Conservation (phyloP, 1,139 yeast species). For the Pneumocystis sp. region DNA sequence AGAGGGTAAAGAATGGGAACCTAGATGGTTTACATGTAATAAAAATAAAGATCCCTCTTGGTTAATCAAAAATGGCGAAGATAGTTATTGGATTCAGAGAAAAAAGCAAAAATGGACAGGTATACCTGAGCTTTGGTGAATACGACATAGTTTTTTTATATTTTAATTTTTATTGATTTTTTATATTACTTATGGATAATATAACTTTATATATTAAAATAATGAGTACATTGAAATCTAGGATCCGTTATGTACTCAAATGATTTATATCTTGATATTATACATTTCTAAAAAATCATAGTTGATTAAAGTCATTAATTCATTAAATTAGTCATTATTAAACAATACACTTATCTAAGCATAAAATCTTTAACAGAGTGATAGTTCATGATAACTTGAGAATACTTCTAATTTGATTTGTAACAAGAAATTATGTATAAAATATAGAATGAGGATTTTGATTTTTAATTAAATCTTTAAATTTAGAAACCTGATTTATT, state of each 20-base stretch:
- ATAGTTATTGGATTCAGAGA: constrained; percentile 13
- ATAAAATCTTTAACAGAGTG: neutral
- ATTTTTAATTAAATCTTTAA: constrained; percentile 62
- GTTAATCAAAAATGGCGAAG: constrained; percentile 9
- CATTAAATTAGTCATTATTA: neutral
- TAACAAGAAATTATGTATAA: neutral
- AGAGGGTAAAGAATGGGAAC: constrained; percentile 33
- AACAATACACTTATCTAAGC: neutral
- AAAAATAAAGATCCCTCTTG: constrained; percentile 15
- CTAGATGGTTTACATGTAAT: constrained; percentile 47
- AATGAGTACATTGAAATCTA: neutral
- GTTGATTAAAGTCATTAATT: neutral
- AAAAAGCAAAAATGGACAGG: neutral
- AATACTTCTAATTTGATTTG: neutral
- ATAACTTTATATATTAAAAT: neutral
- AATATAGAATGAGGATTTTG: constrained; percentile 16
- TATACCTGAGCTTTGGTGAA: neutral
- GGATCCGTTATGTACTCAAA: neutral
- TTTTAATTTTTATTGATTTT: neutral
- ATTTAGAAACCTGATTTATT: constrained; percentile 61
- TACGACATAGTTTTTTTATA: neutral
- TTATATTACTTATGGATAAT: neutral
- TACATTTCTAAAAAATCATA: neutral
- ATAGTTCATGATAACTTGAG: neutral
- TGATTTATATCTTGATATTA: neutral